These are phyloP conservation scores for Cryphonectria parasitica DNA, from an alignment of 2,329 filamentous ascomycete genomes.

Conservation along the genomic window DNA sequence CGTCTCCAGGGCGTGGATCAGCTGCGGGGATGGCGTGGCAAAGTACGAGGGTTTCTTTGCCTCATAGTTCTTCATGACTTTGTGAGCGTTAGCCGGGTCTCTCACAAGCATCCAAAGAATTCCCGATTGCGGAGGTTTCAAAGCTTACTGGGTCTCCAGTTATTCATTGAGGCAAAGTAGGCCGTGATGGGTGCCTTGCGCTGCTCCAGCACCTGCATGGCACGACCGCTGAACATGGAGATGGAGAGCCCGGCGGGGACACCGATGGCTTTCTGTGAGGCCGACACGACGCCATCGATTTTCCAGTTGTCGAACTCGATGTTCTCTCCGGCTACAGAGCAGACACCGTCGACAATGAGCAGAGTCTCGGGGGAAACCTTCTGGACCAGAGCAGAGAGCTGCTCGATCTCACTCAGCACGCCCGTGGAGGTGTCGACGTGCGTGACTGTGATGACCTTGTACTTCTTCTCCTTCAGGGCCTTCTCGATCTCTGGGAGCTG, in stretches of 20 bases:
- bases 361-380: constrained; percentile 89
- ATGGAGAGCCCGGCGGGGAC: constrained; percentile 94
- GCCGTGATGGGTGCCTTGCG: constrained; percentile 81
- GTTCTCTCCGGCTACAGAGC: constrained; percentile 94
- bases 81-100: constrained; percentile 21
- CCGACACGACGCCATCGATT: constrained; percentile 89
- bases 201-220: constrained; percentile 77
- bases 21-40: constrained; percentile 91
- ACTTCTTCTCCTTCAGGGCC: constrained; percentile 85
- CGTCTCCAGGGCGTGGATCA: constrained; percentile 91
- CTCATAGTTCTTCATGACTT: constrained; percentile 99
- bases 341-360: constrained; percentile 92
- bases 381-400: constrained; percentile 80
- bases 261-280: constrained; percentile 95
- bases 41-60: constrained; percentile 98
- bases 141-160: constrained; percentile 84
- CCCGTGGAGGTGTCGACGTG: constrained; percentile 98
- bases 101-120: constrained; percentile 7
- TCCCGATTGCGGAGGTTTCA: neutral
- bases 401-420: constrained; percentile 88
- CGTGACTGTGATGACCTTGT: constrained; percentile 93
- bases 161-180: constrained; percentile 96
- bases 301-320: constrained; percentile 96
- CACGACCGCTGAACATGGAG: constrained; percentile 87
- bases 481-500: constrained; percentile 86